A percentile compares a stretch with the other conserved stretches of the same genome.
These are phyloP conservation scores for Cladosporium sp. DNA, from an alignment of 2,329 filamentous ascomycete species.

Conservation along the genomic window DNA sequence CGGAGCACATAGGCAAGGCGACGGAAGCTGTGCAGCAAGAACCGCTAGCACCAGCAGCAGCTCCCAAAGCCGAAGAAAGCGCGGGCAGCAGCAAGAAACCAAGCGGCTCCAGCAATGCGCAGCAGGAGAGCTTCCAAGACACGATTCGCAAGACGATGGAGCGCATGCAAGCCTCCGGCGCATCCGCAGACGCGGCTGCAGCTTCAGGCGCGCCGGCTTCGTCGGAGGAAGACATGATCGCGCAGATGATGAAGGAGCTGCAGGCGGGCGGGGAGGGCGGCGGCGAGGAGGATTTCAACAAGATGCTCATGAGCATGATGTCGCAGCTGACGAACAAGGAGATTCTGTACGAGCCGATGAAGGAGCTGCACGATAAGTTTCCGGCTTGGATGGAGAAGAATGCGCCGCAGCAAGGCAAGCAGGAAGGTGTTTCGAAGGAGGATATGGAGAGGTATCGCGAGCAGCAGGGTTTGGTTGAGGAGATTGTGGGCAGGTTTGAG, in stretches of 20 bases:
- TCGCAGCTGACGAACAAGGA: constrained; percentile 98
- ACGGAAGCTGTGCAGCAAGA: constrained; percentile 26
- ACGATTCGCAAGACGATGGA: constrained; percentile 94
- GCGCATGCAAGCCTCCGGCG: constrained; percentile 85
- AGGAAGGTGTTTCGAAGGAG: constrained; percentile 58
- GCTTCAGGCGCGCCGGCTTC: constrained; percentile 46
- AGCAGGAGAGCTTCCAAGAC: constrained; percentile 76
- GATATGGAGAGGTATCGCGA: constrained; percentile 77
- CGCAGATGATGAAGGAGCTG: constrained; percentile 90
- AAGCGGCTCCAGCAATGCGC: no score
- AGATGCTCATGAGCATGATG: constrained; percentile 98
- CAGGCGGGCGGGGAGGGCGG: constrained; percentile 53
- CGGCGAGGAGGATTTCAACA: constrained; percentile 81
- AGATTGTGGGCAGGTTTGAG: constrained; percentile 90
- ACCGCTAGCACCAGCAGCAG: no score
- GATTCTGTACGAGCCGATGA: constrained; percentile 98
- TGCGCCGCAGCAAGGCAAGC: constrained; percentile 64
- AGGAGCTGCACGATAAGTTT: constrained; percentile 90
- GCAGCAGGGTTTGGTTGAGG: constrained; percentile 72
- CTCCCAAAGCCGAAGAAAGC: neutral
- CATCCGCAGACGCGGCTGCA: constrained; percentile 76
- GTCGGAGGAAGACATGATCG: constrained; percentile 72
- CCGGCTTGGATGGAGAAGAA: constrained; percentile 85
- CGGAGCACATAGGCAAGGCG: constrained; percentile 30
- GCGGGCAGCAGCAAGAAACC: constrained; percentile 4